Evolutionary conservation across 192 early-diverging fungal species (phyloP).

Genomic region (Oehlia diaphana): DNA sequence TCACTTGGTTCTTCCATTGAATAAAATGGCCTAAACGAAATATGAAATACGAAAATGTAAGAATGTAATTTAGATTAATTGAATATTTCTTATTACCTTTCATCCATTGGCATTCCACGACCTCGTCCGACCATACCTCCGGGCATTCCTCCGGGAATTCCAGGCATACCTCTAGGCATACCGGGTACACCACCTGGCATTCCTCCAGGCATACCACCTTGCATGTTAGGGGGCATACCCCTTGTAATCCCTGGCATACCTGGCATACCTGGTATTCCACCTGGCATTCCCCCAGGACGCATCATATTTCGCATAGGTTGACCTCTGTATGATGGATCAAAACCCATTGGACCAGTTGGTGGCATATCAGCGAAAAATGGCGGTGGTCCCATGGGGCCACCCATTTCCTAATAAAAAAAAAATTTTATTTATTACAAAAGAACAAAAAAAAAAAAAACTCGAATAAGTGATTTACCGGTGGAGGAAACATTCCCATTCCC

Average conservation of each 20-base stretch:
- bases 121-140: conserved; percentile 38
- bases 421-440: not conserved
- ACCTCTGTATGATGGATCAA: conserved; percentile 22
- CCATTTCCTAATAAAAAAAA: conserved; percentile 33
- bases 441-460: not conserved
- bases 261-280: conserved; percentile 40
- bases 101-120: conserved; percentile 35
- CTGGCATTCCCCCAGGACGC: conserved; percentile 33
- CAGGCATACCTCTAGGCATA: conserved; percentile 38
- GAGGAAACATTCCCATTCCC: conserved; percentile 30
- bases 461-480: conserved; percentile 6
- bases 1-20: conserved; percentile 21
- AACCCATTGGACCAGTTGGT: conserved; percentile 31
- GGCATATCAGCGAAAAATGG: conserved; percentile 45
- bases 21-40: conserved; percentile 18
- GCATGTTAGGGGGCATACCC: conserved; percentile 28
- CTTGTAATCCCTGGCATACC: conserved; percentile 40
- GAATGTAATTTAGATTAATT: not conserved
- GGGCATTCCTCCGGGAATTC: conserved; percentile 44
- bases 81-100: conserved; percentile 8
- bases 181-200: conserved; percentile 38
- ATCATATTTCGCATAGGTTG: conserved; percentile 29
- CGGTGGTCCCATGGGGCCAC: conserved; percentile 23
- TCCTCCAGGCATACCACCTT: conserved; percentile 36
- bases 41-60: not conserved